phyloP scores from a whole-genome alignment of 805 yeast species.

The Candida odintsovae region DNA sequence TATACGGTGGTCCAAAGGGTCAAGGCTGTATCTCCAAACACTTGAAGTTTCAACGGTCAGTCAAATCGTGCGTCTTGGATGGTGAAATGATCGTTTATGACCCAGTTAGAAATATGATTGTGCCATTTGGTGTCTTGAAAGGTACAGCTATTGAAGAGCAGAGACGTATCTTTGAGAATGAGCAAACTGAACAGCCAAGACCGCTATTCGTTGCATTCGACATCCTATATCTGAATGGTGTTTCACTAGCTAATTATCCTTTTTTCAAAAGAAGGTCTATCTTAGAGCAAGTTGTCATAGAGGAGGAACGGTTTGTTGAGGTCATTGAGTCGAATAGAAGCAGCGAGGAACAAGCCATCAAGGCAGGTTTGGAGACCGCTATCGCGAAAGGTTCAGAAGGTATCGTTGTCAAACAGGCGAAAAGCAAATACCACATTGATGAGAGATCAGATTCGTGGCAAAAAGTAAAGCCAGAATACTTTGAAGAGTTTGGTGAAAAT shows the following conservation, averaged over 20 bases:
- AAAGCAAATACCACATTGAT: slow-evolving; percentile 55
- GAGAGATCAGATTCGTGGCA: slow-evolving; percentile 67
- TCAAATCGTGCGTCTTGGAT: slow-evolving; percentile 48
- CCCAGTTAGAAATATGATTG: slow-evolving; percentile 41
- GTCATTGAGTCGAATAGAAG: slow-evolving; percentile 38
- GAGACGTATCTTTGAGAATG: slow-evolving; percentile 29
- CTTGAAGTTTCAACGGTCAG: slow-evolving; percentile 32
- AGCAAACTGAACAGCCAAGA: slow-evolving; percentile 27
- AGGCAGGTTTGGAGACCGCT: slow-evolving; percentile 47
- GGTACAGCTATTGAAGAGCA: slow-evolving; percentile 57
- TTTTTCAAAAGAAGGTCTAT: slow-evolving; percentile 51
- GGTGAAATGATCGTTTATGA: slow-evolving; percentile 96
- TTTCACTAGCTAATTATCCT: slow-evolving; percentile 47
- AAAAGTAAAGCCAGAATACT: slow-evolving; percentile 87
- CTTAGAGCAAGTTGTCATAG: slow-evolving; percentile 39
- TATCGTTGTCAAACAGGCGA: slow-evolving; percentile 62
- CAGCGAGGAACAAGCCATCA: slow-evolving; percentile 45
- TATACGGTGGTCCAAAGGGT: slow-evolving; percentile 53
- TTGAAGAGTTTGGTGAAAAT: slow-evolving; percentile 81
- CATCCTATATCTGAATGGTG: slow-evolving; percentile 62
- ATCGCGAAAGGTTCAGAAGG: slow-evolving; percentile 74
- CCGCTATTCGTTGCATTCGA: slow-evolving; percentile 71
- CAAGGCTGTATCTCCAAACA: slow-evolving; percentile 52
- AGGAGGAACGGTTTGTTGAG: slow-evolving; percentile 39
- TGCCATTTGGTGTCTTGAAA: slow-evolving; percentile 81